Evolutionary conservation across 495 filamentous ascomycete genomes (phyloP).

Genomic region (Penicillium longicatenatum): DNA sequence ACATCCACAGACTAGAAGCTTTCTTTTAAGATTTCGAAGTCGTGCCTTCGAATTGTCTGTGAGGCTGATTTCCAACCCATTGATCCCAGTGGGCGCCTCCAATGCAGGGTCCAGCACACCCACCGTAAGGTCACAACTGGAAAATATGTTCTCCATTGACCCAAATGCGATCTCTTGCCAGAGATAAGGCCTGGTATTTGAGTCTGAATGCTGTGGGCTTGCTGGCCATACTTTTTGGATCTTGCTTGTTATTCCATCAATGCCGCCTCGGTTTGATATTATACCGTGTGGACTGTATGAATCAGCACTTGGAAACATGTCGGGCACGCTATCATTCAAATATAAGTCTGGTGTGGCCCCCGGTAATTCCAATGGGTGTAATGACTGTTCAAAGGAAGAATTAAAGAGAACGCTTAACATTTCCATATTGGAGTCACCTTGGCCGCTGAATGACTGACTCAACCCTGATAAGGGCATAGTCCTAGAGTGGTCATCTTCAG

Average conservation of each 20-base stretch:
- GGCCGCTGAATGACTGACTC: background rate
- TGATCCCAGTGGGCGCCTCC: background rate
- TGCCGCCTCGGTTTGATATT: background rate
- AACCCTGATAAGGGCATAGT: background rate
- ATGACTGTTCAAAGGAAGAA: background rate
- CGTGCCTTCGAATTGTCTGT: constrained; percentile 1
- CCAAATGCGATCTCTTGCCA: constrained; percentile 10
- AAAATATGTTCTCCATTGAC: constrained; percentile 8
- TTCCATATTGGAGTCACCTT: background rate
- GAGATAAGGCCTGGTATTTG: background rate
- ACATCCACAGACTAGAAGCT: constrained; percentile 6
- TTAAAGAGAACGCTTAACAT: constrained; percentile 5
- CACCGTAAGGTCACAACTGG: background rate
- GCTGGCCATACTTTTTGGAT: constrained; percentile 7
- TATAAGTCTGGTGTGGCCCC: background rate
- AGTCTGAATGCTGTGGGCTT: background rate
- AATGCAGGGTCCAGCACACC: background rate
- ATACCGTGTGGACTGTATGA: background rate
- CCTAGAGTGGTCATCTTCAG: background rate
- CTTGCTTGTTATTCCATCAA: background rate
- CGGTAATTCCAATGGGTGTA: background rate
- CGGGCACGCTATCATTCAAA: background rate
- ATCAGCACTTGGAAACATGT: background rate
- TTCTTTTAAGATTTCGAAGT: constrained; percentile 3
- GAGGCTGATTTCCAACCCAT: constrained; percentile 5